phyloP scores from a whole-genome alignment of 1,284 basidiomycete genomes.

The Cryptococcus floricola region DNA sequence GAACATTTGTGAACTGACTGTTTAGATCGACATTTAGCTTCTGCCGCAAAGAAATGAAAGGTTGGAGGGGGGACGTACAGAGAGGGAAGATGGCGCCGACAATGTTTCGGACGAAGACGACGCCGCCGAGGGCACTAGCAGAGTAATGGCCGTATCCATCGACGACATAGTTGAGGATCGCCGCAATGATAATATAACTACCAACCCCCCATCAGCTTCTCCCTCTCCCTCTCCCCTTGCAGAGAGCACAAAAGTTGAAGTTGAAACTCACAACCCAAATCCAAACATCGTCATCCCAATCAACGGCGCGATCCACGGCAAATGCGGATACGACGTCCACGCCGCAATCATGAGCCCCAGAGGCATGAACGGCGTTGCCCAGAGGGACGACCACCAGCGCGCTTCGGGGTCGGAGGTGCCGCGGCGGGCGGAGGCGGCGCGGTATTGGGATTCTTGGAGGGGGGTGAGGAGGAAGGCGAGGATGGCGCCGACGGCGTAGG shows the following conservation, averaged over 20 bases:
- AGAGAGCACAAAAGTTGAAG: not conserved
- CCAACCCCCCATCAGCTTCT: not conserved
- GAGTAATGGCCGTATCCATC: conserved; percentile 34
- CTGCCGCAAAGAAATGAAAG: too few species aligned
- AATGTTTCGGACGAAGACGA: conserved; percentile 30
- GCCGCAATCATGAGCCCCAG: conserved; percentile 37
- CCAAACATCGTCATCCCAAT: conserved; percentile 36
- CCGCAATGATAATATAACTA: conserved; percentile 28
- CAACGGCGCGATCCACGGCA: conserved; percentile 32
- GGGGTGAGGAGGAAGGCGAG: conserved; percentile 27
- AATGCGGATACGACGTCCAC: conserved; percentile 29
- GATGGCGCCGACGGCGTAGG: conserved; percentile 30
- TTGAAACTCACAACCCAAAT: conserved; percentile 28
- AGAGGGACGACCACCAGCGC: conserved; percentile 29
- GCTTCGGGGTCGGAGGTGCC: conserved; percentile 29
- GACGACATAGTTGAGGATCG: conserved; percentile 32
- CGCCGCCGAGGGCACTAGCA: conserved; percentile 26
- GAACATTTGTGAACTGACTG: conserved; percentile 32
- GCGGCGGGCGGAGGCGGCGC: conserved; percentile 7
- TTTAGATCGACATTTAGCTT: not conserved
- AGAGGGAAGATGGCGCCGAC: conserved; percentile 30
- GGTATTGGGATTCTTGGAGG: conserved; percentile 28
- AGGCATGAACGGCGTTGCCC: conserved; percentile 32
- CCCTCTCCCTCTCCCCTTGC: not conserved
- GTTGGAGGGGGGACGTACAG: conserved; percentile 13